Percentiles rank a stretch among this genome's conserved stretches.
phyloP scores from a whole-genome alignment of 2,329 filamentous ascomycete genomes.

The Tolypocladium tropicale region DNA sequence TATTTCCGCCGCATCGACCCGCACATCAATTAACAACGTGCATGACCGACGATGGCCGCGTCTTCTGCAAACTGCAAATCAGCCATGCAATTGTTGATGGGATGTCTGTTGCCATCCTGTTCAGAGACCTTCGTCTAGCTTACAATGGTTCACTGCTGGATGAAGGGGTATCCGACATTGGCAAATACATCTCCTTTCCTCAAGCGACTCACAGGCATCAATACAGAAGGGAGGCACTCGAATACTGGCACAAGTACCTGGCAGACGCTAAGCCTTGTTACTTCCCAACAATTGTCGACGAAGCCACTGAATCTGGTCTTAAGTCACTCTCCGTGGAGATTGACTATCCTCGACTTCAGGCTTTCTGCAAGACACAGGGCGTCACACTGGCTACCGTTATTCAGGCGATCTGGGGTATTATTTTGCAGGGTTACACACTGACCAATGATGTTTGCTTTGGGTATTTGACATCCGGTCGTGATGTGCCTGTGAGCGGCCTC shows the following conservation, averaged over 20 bases:
- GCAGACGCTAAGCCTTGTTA: neutral
- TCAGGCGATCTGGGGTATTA: neutral
- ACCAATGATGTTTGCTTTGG: neutral
- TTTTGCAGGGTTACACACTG: neutral
- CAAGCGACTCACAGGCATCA: neutral
- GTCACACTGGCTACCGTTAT: neutral
- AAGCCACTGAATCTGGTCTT: neutral
- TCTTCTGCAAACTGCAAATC: neutral
- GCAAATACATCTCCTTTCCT: neutral
- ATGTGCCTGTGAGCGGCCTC: neutral
- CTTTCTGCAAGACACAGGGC: neutral
- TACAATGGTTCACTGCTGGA: neutral
- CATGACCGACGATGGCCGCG: neutral
- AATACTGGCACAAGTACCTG: neutral
- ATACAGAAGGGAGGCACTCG: neutral
- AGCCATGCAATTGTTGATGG: neutral
- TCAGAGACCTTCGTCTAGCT: neutral
- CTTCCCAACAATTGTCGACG: neutral
- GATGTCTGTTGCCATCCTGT: neutral
- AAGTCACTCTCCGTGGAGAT: neutral
- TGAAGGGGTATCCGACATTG: neutral
- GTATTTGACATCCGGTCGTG: neutral
- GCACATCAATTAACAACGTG: neutral
- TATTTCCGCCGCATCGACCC: neutral
- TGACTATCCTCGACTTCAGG: neutral